These are phyloP conservation scores for Apophysomyces ossiformis DNA, from an alignment of 371 early-diverging fungal genomes.

Conservation along the genomic window DNA sequence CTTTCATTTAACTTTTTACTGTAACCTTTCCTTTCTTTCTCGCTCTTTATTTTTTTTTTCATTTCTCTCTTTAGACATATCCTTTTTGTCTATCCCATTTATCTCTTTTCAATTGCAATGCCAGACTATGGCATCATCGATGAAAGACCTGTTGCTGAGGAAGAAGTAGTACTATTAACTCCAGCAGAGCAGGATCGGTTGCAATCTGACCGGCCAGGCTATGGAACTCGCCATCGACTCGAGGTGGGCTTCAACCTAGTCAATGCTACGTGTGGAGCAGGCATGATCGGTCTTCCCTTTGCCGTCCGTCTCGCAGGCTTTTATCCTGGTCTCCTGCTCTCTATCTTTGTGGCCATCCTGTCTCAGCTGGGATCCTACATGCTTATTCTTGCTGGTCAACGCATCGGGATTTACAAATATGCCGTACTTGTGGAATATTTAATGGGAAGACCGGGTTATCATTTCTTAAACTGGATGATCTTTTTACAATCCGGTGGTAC, in stretches of 20 bases:
- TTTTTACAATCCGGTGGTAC: constrained; percentile 56
- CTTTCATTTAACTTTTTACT: background rate
- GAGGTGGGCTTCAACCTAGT: constrained; percentile 61
- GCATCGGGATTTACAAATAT: constrained; percentile 55
- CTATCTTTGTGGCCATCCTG: constrained; percentile 51
- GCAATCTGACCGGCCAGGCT: constrained; percentile 52
- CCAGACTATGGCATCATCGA: constrained; percentile 34
- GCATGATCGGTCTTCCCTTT: constrained; percentile 51
- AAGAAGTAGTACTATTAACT: constrained; percentile 16
- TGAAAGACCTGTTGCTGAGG: constrained; percentile 1
- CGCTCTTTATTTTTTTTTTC: background rate
- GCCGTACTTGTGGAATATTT: constrained; percentile 58
- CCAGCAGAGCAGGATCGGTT: constrained; percentile 46
- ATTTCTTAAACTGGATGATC: constrained; percentile 57
- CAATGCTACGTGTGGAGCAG: constrained; percentile 67
- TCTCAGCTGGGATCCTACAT: constrained; percentile 58
- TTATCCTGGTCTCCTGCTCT: constrained; percentile 51
- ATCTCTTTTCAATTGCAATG: constrained; percentile 19
- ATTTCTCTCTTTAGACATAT: background rate
- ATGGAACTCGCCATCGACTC: constrained; percentile 39
- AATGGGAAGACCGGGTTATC: constrained; percentile 55
- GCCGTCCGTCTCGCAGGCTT: constrained; percentile 60
- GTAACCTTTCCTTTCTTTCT: constrained; percentile 11
- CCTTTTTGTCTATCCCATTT: constrained; percentile 3
- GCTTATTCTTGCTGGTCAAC: constrained; percentile 57